Evolutionary conservation across 345 rosid genomes (phyloP).

Genomic region (Eucalyptus decipiens): DNA sequence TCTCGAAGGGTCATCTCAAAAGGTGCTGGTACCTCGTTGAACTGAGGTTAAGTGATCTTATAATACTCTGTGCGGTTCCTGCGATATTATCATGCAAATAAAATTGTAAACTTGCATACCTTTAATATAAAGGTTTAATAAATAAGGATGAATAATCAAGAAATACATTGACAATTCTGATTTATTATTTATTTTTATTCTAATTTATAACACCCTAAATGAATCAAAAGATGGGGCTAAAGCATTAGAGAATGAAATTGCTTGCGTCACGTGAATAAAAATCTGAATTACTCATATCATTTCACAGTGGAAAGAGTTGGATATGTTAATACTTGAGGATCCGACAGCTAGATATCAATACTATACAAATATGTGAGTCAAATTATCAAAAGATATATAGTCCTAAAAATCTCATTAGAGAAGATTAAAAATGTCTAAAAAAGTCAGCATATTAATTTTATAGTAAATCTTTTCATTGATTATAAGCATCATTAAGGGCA

Average conservation of each 20-base stretch:
- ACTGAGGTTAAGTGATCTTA: too few relatives aligned
- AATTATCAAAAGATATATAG: too few relatives aligned
- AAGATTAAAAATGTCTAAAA: too few relatives aligned
- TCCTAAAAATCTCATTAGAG: too few relatives aligned
- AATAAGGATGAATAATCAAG: background rate
- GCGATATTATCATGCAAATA: background rate
- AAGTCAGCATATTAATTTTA: accelerated
- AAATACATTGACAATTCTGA: background rate
- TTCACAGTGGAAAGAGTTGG: background rate
- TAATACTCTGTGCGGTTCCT: background rate
- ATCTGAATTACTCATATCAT: background rate
- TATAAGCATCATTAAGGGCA: background rate
- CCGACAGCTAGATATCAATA: background rate
- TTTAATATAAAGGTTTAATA: too few relatives aligned
- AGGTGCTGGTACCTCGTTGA: background rate
- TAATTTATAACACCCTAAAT: background rate
- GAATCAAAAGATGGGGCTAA: background rate
- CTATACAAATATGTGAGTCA: too few relatives aligned
- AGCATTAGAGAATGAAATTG: background rate
- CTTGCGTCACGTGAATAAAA: background rate
- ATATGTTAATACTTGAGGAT: background rate
- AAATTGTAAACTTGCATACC: too few relatives aligned
- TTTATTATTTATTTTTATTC: background rate
- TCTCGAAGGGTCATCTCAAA: too few relatives aligned
- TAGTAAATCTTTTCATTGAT: background rate